Conservation (phyloP, 75 land plant genomes). For the Pinus tabuliformis region DNA sequence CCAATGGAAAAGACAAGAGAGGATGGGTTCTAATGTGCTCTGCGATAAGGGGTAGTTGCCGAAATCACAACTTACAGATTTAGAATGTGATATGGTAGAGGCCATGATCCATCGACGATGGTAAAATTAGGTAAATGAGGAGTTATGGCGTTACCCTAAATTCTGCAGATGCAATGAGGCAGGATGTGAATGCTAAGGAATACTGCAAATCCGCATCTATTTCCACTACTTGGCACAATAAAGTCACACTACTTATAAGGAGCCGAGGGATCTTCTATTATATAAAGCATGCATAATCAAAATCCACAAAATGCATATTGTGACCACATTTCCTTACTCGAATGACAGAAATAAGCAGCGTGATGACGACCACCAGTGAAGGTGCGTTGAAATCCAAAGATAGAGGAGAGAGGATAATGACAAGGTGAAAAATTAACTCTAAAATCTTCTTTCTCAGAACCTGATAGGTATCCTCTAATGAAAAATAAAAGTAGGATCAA, state of each 20-base stretch:
- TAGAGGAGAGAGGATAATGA: neutral
- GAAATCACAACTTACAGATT: too few relatives aligned
- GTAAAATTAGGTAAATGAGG: too few relatives aligned
- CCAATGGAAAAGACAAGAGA: too few relatives aligned
- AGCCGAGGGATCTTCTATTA: constrained; percentile 24
- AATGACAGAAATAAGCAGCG: constrained; percentile 14
- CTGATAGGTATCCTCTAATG: neutral
- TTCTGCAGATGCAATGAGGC: too few relatives aligned
- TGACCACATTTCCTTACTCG: constrained; percentile 4
- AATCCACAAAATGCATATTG: constrained; percentile 19
- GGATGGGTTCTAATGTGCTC: too few relatives aligned
- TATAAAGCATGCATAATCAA: constrained; percentile 21
- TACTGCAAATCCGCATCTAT: constrained; percentile 23
- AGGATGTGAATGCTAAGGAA: neutral
- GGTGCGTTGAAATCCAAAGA: neutral
- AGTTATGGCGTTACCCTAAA: too few relatives aligned
- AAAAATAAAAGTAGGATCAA: neutral
- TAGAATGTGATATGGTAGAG: too few relatives aligned
- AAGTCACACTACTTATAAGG: constrained; percentile 28
- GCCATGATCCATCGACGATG: too few relatives aligned
- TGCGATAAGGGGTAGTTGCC: too few relatives aligned
- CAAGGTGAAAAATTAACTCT: neutral
- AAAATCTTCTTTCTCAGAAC: neutral
- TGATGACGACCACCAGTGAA: neutral
- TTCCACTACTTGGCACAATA: constrained; percentile 9